Base-by-base conservation (phyloP, 2,329 filamentous ascomycete genomes). In the Rutstroemia sp. region DNA sequence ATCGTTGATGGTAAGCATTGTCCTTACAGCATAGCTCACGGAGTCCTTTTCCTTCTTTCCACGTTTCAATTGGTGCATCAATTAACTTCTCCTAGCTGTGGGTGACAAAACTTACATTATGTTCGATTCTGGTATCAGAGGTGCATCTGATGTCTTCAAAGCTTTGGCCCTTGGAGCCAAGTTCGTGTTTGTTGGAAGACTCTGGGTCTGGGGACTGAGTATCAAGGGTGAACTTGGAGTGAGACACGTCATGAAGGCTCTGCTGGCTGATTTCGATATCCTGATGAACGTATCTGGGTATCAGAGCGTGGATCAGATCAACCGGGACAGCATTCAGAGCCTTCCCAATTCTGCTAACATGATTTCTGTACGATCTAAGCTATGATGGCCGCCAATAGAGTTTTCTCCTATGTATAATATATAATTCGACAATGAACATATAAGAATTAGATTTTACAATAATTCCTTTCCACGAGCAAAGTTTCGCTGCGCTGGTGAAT, bases 91-190 rank as follows among this genome's bases (percentile, higher is more conserved):
- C 25, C 2, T 16, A 61, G 63, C 61, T 34, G 74, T 88, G 0
- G 82, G 87, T 51, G 75, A 78, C 19, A 70, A 71, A 51, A 73
- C 86, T 65, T 80, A 86, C 62, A 78, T 88, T 0, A 81, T 78
- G 54, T 72, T 88, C 4, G 84, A 88, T 60, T 82, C 83, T 0
- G 84, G 85, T 0, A 75, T 88, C 38, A 75, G 76, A 12, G 72
- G 83, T 14, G 85, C 84, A 0, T 80, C 81, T 0, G 84, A 88
- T 64, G 78, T 88, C 2, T 75, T 88, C 61, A 88, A 88, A 67
- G 83, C 82, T 0, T 64, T 88, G 12, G 84, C 82, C 51, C 71
- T 88, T 0, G 84, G 85, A 0, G 84, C 83, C 0, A 83, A 73
- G 52, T 82, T 79, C 0, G 84, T 83, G 0, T 83, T 83, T 0